Evolutionary conservation across 495 filamentous ascomycete species (phyloP).

Genomic region (Penicillium macrosclerotiorum): DNA sequence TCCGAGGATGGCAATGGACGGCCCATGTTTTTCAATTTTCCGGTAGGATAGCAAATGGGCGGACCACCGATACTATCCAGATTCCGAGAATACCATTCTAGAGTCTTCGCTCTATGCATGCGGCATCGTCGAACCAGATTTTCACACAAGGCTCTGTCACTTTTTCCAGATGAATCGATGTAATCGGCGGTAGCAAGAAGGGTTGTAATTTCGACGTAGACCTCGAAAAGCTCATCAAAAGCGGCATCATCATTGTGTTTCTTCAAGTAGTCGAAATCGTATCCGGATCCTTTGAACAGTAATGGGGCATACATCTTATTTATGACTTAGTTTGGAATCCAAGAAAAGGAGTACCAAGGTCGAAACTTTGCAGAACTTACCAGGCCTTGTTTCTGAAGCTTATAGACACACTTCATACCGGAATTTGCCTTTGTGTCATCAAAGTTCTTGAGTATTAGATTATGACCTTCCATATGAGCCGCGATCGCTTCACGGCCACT

Average conservation of each 20-base stretch:
- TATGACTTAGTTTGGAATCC: neutral
- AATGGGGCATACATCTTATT: neutral
- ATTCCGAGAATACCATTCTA: neutral
- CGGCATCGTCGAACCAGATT: neutral
- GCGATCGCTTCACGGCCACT: neutral
- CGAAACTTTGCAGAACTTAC: too few relatives aligned
- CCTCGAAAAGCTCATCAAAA: slow-evolving; percentile 6
- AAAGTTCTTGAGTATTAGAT: neutral
- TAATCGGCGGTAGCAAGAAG: neutral
- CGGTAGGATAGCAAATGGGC: neutral
- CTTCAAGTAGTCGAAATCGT: slow-evolving; percentile 2
- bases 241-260: neutral
- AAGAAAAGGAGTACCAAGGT: too few relatives aligned
- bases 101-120: neutral
- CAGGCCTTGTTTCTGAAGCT: slow-evolving; percentile 1
- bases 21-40: neutral
- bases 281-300: neutral
- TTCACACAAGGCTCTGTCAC: neutral
- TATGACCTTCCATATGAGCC: slow-evolving; percentile 1
- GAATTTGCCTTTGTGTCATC: neutral
- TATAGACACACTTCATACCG: neutral
- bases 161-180: neutral
- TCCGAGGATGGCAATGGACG: neutral
- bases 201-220: slow-evolving; percentile 4
- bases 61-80: neutral